phyloP scores from a whole-genome alignment of 2,329 filamentous ascomycete species.

The Plenodomus lindquistii region DNA sequence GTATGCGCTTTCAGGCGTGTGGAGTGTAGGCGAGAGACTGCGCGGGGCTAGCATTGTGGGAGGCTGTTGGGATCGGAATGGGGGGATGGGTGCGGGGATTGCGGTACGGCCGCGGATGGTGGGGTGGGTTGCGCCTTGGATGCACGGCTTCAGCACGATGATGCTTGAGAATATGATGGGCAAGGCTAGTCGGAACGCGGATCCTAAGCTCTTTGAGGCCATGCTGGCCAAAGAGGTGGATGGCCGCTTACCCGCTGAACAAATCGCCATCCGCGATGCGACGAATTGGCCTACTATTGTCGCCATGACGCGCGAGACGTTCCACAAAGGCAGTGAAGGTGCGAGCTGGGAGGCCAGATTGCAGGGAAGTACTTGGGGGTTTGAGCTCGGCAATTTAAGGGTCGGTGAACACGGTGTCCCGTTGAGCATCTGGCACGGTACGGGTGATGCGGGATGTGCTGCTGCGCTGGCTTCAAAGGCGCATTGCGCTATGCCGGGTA shows the following conservation, averaged over 20 bases:
- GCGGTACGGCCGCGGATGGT: constrained; percentile 23
- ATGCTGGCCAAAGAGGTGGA: constrained; percentile 27
- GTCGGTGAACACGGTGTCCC: constrained; percentile 19
- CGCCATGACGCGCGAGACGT: constrained; percentile 30
- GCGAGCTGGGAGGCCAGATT: constrained; percentile 36
- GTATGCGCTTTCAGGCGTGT: constrained; percentile 53
- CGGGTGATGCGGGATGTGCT: constrained; percentile 33
- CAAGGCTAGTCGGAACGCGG: constrained; percentile 27
- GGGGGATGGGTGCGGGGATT: constrained; percentile 32
- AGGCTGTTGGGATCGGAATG: constrained; percentile 28
- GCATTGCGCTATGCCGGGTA: constrained; percentile 23
- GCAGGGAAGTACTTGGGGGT: constrained; percentile 36
- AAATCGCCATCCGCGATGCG: constrained; percentile 23
- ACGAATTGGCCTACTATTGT: constrained; percentile 27
- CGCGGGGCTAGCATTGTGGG: constrained; percentile 29
- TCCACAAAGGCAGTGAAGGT: constrained; percentile 31
- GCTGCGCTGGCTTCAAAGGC: constrained; percentile 29
- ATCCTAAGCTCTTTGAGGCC: constrained; percentile 31
- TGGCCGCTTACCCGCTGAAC: constrained; percentile 22
- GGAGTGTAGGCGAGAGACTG: constrained; percentile 36
- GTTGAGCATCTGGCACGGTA: constrained; percentile 41
- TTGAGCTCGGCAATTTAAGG: constrained; percentile 32
- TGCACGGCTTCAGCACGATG: constrained; percentile 21
- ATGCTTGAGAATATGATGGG: constrained; percentile 30
- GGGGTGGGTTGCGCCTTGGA: constrained; percentile 32